Percentiles rank a stretch among this genome's conserved stretches.
Conservation (phyloP, 495 filamentous ascomycete genomes). For the Lasiosphaeriaceae sp. region DNA sequence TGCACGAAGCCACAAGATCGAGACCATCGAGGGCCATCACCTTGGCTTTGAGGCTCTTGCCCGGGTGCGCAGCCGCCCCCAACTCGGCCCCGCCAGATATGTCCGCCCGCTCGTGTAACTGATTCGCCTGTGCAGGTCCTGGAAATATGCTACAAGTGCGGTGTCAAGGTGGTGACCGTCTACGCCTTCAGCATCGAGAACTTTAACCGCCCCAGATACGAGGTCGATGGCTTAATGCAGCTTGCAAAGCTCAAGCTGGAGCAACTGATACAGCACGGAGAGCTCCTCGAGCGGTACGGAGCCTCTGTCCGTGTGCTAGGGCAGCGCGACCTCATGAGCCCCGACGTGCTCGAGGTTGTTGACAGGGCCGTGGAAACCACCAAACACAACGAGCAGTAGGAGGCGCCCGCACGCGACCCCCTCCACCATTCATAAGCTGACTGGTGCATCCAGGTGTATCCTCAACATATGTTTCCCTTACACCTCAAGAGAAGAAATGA, state of each 20-base stretch:
- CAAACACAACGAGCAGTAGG: slow-evolving; percentile 70
- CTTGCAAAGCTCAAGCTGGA: slow-evolving; percentile 92
- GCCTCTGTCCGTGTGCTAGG: slow-evolving; percentile 81
- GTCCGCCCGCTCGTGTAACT: not conserved
- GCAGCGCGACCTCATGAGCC: slow-evolving; percentile 71
- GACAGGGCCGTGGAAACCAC: slow-evolving; percentile 81
- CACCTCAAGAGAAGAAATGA: slow-evolving; percentile 93
- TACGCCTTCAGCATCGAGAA: slow-evolving; percentile 99
- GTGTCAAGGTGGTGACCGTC: slow-evolving; percentile 91
- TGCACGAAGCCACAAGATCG: slow-evolving; percentile 82
- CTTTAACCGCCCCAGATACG: slow-evolving; percentile 96
- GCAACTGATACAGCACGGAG: slow-evolving; percentile 88
- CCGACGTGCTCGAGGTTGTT: slow-evolving; percentile 82
- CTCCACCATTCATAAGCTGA: slow-evolving; percentile 9
- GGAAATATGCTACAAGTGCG: slow-evolving; percentile 95
- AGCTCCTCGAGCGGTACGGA: slow-evolving; percentile 88
- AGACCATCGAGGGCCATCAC: slow-evolving; percentile 96
- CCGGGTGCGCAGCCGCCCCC: slow-evolving; percentile 45
- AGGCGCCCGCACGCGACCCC: not conserved
- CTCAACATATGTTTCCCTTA: slow-evolving; percentile 98
- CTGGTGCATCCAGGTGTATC: slow-evolving; percentile 52
- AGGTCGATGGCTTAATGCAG: slow-evolving; percentile 96
- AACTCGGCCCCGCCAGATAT: not conserved
- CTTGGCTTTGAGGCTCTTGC: slow-evolving; percentile 94
- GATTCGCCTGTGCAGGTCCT: slow-evolving; percentile 58